Evolutionary conservation across 164 flowering plant genomes (phyloP).

Genomic region (Akebia trifoliata): DNA sequence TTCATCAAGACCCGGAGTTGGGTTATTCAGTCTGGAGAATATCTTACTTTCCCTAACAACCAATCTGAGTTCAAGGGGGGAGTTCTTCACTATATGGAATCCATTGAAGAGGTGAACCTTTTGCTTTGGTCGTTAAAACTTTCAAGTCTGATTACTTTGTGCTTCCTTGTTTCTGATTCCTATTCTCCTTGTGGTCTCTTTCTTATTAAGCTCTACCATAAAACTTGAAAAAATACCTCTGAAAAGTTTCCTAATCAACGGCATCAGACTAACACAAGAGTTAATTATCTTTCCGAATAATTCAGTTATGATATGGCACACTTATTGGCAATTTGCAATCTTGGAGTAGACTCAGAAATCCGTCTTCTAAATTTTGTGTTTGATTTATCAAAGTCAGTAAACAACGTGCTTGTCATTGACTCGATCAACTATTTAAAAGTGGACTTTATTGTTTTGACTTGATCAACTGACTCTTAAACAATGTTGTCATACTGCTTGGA

Average conservation of each 20-base stretch:
- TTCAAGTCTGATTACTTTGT: not conserved
- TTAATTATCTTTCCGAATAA: not conserved
- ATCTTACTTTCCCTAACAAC: slow-evolving; percentile 67
- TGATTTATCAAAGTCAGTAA: not conserved
- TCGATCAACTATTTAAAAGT: not conserved
- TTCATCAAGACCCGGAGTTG: slow-evolving; percentile 58
- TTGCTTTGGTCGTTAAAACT: not conserved
- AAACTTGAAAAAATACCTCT: not conserved
- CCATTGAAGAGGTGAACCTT: slow-evolving; percentile 71
- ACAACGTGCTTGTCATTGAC: not conserved
- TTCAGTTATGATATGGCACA: not conserved
- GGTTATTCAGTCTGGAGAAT: slow-evolving; percentile 62
- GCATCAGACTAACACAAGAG: not conserved
- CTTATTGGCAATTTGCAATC: too few relatives aligned
- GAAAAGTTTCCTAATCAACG: not conserved
- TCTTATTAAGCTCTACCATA: not conserved
- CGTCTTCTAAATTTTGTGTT: not conserved
- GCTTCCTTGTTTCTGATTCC: not conserved
- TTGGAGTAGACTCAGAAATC: not conserved
- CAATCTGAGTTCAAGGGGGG: slow-evolving; percentile 71
- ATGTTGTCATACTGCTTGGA: not conserved
- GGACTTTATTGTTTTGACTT: not conserved
- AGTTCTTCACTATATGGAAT: slow-evolving; percentile 69
- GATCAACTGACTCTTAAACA: not conserved
- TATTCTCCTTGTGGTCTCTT: not conserved